Base-by-base conservation (phyloP, 306 rosid species). In the Bauhinia variegata region DNA sequence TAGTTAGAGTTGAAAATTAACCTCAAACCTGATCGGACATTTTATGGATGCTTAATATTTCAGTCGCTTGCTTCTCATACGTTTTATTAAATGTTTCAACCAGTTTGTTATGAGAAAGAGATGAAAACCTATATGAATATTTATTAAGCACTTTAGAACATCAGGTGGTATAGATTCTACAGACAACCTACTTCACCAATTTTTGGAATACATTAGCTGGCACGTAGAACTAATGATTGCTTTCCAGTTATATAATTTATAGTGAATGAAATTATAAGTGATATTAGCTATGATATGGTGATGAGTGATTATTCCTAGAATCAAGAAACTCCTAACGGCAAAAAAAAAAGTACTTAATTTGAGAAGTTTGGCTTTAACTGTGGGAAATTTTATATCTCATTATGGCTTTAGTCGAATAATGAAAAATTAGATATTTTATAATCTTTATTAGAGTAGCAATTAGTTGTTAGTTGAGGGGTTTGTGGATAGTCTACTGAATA, bases 21-120 rank as follows among this genome's bases (percentile, higher is more conserved):
- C 52, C 44, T 42, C 53, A 32, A 51, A 38, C 28, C 14, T 58
- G 30, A 11, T 32, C 30, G 58, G 31, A 11, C 34, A 19, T n/a
- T 51, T 55, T 17, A 38, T 4, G 32, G 11, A n/a, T 3, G 50
- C 75, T 49, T 37, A 14, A 16, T 59, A 47, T 57, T 58, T 58
- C 11, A 12, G 8, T 43, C 7, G 23, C 38, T 11, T 58, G 63
- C 28, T 2, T 23, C 2, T 23, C 28, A 23, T 23, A 23, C 28
- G 28, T 23, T 23, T 23, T 23, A 2, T 23, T 23, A 2, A 56
- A 17, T 44, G 34, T 19, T 44, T 42, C 14, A 32, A 7, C 16
- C 7, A 16, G 15, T 6, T 11, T 60, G 51, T 5, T 13, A n/a
- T 16, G 30, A 8, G 36, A 31, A 19, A 58, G 15, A 38, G n/a